phyloP scores from a whole-genome alignment of 495 filamentous ascomycete genomes.

The Lasiosphaeria ovina region DNA sequence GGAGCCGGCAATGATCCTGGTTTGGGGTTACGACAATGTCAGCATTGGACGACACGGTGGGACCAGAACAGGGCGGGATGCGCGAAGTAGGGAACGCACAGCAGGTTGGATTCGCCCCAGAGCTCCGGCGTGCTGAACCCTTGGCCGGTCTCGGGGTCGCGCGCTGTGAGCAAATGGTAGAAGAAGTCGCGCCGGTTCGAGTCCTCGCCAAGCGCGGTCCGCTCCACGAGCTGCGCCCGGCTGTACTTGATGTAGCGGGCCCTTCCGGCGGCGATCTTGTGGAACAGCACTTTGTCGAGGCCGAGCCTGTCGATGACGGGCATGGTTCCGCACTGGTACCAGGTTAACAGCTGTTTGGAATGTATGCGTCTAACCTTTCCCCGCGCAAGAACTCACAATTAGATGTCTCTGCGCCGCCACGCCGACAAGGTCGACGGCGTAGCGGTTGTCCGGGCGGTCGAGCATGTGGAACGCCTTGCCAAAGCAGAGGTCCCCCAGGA shows the following conservation, averaged over 20 bases:
- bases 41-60: background rate
- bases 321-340: slow-evolving; percentile 51
- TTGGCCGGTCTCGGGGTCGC: slow-evolving; percentile 60
- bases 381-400: slow-evolving; percentile 42
- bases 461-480: slow-evolving; percentile 73
- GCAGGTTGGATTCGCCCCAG: slow-evolving; percentile 68
- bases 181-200: slow-evolving; percentile 65
- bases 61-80: background rate
- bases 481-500: slow-evolving; percentile 69
- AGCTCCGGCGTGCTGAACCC: slow-evolving; percentile 66
- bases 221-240: slow-evolving; percentile 52
- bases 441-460: slow-evolving; percentile 55
- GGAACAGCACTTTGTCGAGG: slow-evolving; percentile 59
- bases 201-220: slow-evolving; percentile 55
- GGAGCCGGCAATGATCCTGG: slow-evolving; percentile 54
- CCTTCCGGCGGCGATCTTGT: slow-evolving; percentile 50
- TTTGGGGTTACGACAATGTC: background rate
- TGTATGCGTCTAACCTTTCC: no score
- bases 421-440: slow-evolving; percentile 55
- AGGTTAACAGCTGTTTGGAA: background rate
- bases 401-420: slow-evolving; percentile 55
- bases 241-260: slow-evolving; percentile 57
- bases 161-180: slow-evolving; percentile 56
- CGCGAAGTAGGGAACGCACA: slow-evolving; percentile 47
- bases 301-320: slow-evolving; percentile 52